Evolutionary conservation across 352 stramenopile species (phyloP), one percentile per base, ranked within the genome.

Genomic region (Globisporangium rhizosaccharum): DNA sequence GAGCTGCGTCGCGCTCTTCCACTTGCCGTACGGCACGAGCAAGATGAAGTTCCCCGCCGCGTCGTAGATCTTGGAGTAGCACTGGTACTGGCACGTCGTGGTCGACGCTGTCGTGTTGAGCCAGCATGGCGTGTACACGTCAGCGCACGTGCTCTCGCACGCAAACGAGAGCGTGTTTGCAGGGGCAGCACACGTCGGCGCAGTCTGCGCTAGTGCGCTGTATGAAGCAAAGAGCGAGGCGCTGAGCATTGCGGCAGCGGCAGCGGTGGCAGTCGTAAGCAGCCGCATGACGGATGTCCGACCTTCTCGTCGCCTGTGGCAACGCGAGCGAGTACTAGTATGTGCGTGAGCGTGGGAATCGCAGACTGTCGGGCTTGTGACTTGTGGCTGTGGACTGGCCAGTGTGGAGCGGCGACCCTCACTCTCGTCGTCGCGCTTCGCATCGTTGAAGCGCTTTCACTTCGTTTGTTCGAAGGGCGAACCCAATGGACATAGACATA

Each of bases 11-110:
- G 26, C 14, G 50, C 48, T 53, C 48, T 53, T 55, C 50, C 50
- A 55, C 14, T 20, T 37, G 26, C 50, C 50, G 30, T 41, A 55
- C n/a, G 50, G 50, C 15, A 55, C 37, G 17, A 55, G 50, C 4
- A 55, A 28, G 7, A 55, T 44, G 33, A 55, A 55, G 6, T 36
- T 12, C 25, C 6, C n/a, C 12, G 9, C 6, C 25, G 12, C 4
- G 26, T 14, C 12, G 49, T 53, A 53, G 25, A 18, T 20, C 12
- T 53, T 39, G 10, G 8, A 4, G 12, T 41, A 53, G 28, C 49
- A 53, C 26, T 36, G 14, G 10, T 53, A 53, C 25, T 20, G 14
- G 25, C 49, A 53, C 8, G 49, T 41, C 33, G 49, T 41, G n/a
- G 49, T 42, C 11, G 49, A 20, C n/a, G 49, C 15, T 3, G 49